phyloP scores from a whole-genome alignment of 495 filamentous ascomycete genomes.

The Trichocladium uniseriatum region DNA sequence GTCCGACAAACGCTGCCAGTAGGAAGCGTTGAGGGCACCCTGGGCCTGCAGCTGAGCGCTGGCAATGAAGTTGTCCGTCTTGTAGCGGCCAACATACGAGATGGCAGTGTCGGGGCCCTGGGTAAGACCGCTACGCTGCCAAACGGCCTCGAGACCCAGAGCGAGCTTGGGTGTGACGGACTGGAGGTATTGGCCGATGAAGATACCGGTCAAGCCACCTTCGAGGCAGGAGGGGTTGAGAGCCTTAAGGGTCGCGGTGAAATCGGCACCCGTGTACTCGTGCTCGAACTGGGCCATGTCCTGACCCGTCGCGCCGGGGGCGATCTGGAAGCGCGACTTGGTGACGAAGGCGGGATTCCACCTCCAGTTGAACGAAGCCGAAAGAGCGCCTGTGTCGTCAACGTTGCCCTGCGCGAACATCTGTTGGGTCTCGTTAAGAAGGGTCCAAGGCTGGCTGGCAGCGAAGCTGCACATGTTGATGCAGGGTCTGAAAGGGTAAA shows the following conservation, averaged over 20 bases:
- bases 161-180: conserved; percentile 80
- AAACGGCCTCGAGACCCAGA: conserved; percentile 84
- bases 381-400: conserved; percentile 78
- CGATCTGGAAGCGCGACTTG: conserved; percentile 76
- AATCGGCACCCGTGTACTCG: conserved; percentile 88
- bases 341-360: conserved; percentile 67
- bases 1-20: conserved; percentile 91
- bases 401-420: conserved; percentile 91
- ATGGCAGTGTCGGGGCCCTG: conserved; percentile 74
- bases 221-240: conserved; percentile 91
- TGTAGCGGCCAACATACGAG: conserved; percentile 86
- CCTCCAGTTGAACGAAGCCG: conserved; percentile 80
- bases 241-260: conserved; percentile 80
- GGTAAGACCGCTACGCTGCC: conserved; percentile 72
- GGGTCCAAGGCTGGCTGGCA: neutral
- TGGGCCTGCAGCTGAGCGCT: conserved; percentile 75
- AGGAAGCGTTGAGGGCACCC: conserved; percentile 80
- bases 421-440: conserved; percentile 37
- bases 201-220: conserved; percentile 86
- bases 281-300: conserved; percentile 84
- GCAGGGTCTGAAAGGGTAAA: conserved; percentile 17
- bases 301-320: conserved; percentile 48
- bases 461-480: neutral
- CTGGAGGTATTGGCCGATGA: conserved; percentile 91
- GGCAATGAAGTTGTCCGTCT: conserved; percentile 81